Evolutionary conservation across 148 eudicot species (phyloP).

Genomic region (Amaranthus cruentus): DNA sequence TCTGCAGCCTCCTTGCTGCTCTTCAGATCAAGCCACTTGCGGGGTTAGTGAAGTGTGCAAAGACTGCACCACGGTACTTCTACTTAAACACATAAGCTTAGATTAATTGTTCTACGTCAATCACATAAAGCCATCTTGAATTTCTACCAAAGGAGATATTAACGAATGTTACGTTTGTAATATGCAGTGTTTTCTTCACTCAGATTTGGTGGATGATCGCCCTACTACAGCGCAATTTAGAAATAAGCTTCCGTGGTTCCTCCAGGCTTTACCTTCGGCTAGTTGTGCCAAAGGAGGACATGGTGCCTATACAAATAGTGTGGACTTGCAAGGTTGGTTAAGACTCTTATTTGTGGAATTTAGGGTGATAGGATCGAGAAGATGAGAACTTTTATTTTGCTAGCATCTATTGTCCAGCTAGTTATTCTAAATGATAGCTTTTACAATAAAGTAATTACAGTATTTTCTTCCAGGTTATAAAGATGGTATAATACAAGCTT

Average conservation of each 20-base stretch:
- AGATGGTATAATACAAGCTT: constrained; percentile 71
- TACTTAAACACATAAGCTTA: constrained; percentile 1
- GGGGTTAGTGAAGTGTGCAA: constrained; percentile 60
- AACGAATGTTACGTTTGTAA: constrained; percentile 25
- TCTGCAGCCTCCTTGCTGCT: constrained; percentile 92
- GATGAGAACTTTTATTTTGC: too few species aligned
- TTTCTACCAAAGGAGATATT: constrained; percentile 5
- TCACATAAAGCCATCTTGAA: not conserved
- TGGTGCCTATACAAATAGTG: constrained; percentile 86
- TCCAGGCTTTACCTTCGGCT: constrained; percentile 77
- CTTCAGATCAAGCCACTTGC: constrained; percentile 59
- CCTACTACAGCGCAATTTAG: constrained; percentile 77
- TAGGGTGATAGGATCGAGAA: too few species aligned
- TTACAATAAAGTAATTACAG: not conserved
- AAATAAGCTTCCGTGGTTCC: constrained; percentile 98
- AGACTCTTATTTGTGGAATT: too few species aligned
- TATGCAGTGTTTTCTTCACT: constrained; percentile 86
- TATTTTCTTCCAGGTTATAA: constrained; percentile 55
- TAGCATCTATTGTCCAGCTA: not conserved
- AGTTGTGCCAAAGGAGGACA: constrained; percentile 99
- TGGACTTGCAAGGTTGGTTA: constrained; percentile 62
- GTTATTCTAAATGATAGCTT: not conserved
- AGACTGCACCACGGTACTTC: constrained; percentile 92
- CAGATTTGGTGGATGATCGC: constrained; percentile 74
- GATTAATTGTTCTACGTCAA: not conserved